phyloP scores from a whole-genome alignment of 345 rosid genomes.

The Raphanus raphanistrum region DNA sequence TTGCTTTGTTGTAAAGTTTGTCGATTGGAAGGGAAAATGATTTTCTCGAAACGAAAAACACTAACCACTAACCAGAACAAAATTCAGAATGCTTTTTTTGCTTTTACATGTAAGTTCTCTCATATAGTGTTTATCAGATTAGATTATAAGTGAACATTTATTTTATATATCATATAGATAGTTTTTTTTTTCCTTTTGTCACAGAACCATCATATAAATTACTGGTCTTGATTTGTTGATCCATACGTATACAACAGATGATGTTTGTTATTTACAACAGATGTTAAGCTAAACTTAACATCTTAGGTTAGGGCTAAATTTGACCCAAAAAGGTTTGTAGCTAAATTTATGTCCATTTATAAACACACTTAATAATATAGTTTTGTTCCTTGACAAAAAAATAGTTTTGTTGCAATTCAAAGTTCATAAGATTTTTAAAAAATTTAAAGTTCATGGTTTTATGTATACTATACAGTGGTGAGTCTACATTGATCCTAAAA shows the following conservation, averaged over 20 bases:
- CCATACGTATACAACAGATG: not conserved
- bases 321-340: not conserved
- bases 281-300: not conserved
- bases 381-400: not conserved
- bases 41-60: not conserved
- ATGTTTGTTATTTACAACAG: not conserved
- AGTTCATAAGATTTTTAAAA: not conserved
- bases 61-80: not conserved
- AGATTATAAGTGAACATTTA: not conserved
- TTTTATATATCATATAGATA: not conserved
- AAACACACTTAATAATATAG: not conserved
- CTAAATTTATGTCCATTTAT: not conserved
- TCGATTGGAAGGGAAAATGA: conserved; percentile 8
- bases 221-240: not conserved
- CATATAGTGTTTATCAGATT: not conserved
- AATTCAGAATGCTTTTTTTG: not conserved
- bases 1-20: conserved; percentile 30
- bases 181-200: no score
- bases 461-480: not conserved
- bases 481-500: not conserved
- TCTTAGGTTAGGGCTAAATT: not conserved
- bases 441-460: not conserved
- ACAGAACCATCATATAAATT: no score
- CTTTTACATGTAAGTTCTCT: not conserved
- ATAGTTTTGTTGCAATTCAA: not conserved